Evolutionary conservation across 345 rosid species (phyloP).

Genomic region (Schrenkiella parvula): DNA sequence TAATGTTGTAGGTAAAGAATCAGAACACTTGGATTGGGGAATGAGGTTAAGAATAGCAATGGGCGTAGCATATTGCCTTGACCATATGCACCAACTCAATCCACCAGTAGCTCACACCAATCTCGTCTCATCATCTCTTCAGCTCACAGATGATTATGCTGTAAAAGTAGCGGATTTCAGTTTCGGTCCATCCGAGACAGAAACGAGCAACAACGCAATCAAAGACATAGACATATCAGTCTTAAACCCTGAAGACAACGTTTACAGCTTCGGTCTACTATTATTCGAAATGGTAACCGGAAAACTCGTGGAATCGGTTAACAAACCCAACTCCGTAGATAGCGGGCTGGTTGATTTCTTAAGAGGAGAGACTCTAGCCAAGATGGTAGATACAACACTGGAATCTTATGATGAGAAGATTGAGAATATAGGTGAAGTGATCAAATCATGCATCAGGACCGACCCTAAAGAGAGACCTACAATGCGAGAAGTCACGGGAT

Average conservation of each 20-base stretch:
- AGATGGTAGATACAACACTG: slow-evolving; percentile 72
- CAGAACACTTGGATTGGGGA: slow-evolving; percentile 86
- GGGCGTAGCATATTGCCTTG: slow-evolving; percentile 88
- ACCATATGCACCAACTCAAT: slow-evolving; percentile 69
- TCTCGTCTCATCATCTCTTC: slow-evolving; percentile 61
- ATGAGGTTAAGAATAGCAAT: slow-evolving; percentile 77
- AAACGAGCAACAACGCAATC: slow-evolving; percentile 24
- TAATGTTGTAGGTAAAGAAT: slow-evolving; percentile 61
- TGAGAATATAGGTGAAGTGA: slow-evolving; percentile 48
- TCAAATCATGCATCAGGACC: slow-evolving; percentile 55
- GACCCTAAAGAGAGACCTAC: slow-evolving; percentile 56
- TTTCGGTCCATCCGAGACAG: slow-evolving; percentile 53
- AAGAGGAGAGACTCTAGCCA: slow-evolving; percentile 35
- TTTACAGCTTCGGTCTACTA: slow-evolving; percentile 71
- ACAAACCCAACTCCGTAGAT: slow-evolving; percentile 39
- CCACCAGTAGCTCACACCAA: slow-evolving; percentile 66
- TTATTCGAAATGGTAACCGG: slow-evolving; percentile 80
- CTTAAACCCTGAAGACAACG: slow-evolving; percentile 37
- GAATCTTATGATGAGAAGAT: slow-evolving; percentile 51
- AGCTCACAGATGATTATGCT: slow-evolving; percentile 86
- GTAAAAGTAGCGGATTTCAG: slow-evolving; percentile 71
- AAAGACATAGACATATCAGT: slow-evolving; percentile 24
- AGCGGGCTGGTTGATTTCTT: slow-evolving; percentile 58
- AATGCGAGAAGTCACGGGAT: slow-evolving; percentile 51
- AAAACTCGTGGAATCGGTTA: slow-evolving; percentile 49